Evolutionary conservation across 331 rosid species (phyloP).

Genomic region (Malus hybrid): DNA sequence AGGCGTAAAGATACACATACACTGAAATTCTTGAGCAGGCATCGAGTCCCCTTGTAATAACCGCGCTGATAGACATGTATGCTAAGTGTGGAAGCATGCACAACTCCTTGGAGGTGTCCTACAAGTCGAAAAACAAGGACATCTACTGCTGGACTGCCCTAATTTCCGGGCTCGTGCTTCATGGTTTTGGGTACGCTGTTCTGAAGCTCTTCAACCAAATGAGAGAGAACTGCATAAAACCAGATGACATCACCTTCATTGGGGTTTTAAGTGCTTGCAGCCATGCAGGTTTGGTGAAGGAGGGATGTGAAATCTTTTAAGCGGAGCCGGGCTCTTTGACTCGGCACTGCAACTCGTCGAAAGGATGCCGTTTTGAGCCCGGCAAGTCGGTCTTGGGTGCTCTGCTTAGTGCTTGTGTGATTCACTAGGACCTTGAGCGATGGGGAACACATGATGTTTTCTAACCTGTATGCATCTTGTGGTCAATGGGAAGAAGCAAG

Average conservation of each 20-base stretch:
- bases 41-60: constrained; percentile 16
- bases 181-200: constrained; percentile 9
- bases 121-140: constrained; percentile 6
- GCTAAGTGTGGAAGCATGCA: constrained; percentile 25
- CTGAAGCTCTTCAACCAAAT: constrained; percentile 16
- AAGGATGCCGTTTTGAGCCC: constrained; percentile 16
- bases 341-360: constrained; percentile 5
- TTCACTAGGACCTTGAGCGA: constrained; percentile 18
- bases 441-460: constrained; percentile 26
- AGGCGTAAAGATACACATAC: constrained; percentile 9
- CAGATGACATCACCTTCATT: constrained; percentile 29
- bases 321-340: constrained; percentile 16
- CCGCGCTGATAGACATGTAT: constrained; percentile 26
- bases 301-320: constrained; percentile 17
- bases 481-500: constrained; percentile 22
- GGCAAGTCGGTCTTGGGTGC: constrained; percentile 21
- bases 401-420: constrained; percentile 28
- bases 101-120: constrained; percentile 20
- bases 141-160: constrained; percentile 28
- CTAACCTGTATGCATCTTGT: constrained; percentile 24
- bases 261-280: constrained; percentile 22
- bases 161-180: constrained; percentile 21
- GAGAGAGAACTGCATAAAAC: constrained; percentile 8
- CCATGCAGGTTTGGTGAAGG: constrained; percentile 24
- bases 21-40: constrained; percentile 1